These are phyloP conservation scores for Talaromyces sp. DNA, from an alignment of 2,329 filamentous ascomycete species.

Conservation along the genomic window DNA sequence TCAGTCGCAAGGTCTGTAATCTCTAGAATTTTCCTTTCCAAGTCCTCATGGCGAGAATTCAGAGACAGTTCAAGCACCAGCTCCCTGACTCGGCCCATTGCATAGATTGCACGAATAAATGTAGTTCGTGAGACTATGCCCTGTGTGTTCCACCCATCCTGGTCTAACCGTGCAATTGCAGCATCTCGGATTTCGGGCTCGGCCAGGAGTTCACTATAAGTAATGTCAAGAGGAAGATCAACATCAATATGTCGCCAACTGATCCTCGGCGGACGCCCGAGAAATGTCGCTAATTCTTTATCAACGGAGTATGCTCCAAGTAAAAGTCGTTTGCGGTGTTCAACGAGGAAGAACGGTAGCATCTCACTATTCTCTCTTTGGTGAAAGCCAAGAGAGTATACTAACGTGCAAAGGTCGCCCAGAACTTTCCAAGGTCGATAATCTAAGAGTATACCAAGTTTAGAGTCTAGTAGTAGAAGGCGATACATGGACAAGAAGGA, in stretches of 20 bases:
- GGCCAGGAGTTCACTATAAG: constrained; percentile 21
- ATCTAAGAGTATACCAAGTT: constrained; percentile 9
- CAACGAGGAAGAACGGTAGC: constrained; percentile 24
- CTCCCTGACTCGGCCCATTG: constrained; percentile 18
- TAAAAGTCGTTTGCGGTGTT: constrained; percentile 25
- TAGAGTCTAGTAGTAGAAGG: neutral
- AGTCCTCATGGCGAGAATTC: constrained; percentile 13
- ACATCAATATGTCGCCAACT: constrained; percentile 25
- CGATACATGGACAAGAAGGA: neutral
- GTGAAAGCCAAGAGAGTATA: constrained; percentile 15
- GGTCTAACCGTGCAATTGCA: constrained; percentile 15
- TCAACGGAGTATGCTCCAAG: constrained; percentile 23
- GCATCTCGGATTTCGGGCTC: constrained; percentile 11
- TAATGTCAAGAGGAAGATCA: constrained; percentile 24
- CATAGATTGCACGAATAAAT: neutral
- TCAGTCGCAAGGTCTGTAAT: neutral
- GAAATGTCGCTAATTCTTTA: constrained; percentile 26
- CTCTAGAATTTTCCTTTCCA: constrained; percentile 3
- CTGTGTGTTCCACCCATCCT: constrained; percentile 19
- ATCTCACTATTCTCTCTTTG: constrained; percentile 5
- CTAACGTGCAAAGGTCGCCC: constrained; percentile 17
- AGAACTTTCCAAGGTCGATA: constrained; percentile 15
- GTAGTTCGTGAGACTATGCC: constrained; percentile 15
- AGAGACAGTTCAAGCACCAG: constrained; percentile 12
- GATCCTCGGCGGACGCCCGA: constrained; percentile 26